These are phyloP conservation scores for Silene coronaria DNA, from an alignment of 179 eudicot species.

Conservation along the genomic window DNA sequence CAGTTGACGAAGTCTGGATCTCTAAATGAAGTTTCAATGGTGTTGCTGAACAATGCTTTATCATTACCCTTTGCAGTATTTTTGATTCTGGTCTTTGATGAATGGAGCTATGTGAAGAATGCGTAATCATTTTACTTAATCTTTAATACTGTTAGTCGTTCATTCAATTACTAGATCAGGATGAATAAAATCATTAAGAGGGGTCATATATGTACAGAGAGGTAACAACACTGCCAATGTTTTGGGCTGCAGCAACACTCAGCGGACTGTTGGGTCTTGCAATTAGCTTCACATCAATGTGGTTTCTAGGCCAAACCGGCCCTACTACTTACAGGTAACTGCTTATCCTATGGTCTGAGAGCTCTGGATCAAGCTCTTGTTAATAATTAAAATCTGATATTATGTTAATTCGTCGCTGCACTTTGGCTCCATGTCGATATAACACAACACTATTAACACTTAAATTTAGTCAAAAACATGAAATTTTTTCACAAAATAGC, in stretches of 20 bases:
- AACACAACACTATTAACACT: background rate
- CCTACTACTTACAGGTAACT: constrained; percentile 69
- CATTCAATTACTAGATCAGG: background rate
- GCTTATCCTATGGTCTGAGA: background rate
- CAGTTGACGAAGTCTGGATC: constrained; percentile 61
- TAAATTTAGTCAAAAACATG: background rate
- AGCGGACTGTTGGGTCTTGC: constrained; percentile 90
- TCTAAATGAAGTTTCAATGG: constrained; percentile 81
- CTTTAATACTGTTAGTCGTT: background rate
- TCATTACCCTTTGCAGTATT: constrained; percentile 68
- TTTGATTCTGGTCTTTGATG: constrained; percentile 57
- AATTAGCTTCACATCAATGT: constrained; percentile 93
- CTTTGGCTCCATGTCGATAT: no score
- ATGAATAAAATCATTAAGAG: constrained; percentile 9
- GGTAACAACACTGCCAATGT: constrained; percentile 54
- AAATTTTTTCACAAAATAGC: background rate
- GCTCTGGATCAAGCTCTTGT: background rate
- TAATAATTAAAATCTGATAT: background rate
- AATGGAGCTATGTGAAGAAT: constrained; percentile 58
- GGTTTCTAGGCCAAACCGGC: constrained; percentile 87
- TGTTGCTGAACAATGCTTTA: constrained; percentile 62
- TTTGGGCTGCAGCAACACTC: constrained; percentile 74
- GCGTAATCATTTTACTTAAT: constrained; percentile 36
- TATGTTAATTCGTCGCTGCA: background rate
- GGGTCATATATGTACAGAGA: constrained; percentile 37